These are phyloP conservation scores for Mycena belliarum DNA, from an alignment of 768 basidiomycete species.

Conservation along the genomic window DNA sequence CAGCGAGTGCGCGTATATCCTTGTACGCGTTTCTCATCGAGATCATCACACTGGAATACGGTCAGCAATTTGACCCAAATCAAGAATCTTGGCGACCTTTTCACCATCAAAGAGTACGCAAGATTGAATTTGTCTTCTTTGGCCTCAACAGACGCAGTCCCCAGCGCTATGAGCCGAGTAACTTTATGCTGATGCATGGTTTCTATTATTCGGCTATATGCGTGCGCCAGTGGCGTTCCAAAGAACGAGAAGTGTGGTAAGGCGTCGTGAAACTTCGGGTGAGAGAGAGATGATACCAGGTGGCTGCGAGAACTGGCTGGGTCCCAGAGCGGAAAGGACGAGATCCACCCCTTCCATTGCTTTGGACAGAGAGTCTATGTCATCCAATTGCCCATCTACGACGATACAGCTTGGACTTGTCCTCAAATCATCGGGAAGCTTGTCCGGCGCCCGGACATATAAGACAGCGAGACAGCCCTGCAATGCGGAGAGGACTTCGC, in stretches of 20 bases:
- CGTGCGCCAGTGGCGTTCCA: constrained; percentile 61
- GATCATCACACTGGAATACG: constrained; percentile 40
- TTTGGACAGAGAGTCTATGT: constrained; percentile 47
- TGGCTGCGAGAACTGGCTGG: constrained; percentile 25
- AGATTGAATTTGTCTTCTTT: constrained; percentile 55
- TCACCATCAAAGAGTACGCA: constrained; percentile 14
- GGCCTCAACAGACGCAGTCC: constrained; percentile 67
- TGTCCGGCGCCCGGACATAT: constrained; percentile 45
- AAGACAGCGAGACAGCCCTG: constrained; percentile 48
- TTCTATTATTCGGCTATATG: constrained; percentile 56
- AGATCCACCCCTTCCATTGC: constrained; percentile 61
- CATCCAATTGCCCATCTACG: constrained; percentile 56
- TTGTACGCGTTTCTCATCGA: constrained; percentile 61
- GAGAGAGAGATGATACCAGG: constrained; percentile 2
- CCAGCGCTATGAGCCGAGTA: constrained; percentile 64
- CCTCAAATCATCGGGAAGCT: constrained; percentile 53
- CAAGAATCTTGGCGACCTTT: not conserved
- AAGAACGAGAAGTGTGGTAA: constrained; percentile 41
- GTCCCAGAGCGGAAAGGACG: constrained; percentile 70
- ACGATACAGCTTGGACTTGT: constrained; percentile 47
- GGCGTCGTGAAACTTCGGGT: constrained; percentile 24
- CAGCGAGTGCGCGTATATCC: constrained; percentile 66
- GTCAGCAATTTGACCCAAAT: constrained; percentile 31
- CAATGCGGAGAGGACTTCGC: constrained; percentile 49
- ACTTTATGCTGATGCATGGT: constrained; percentile 54